These are phyloP conservation scores for Arxiozyma telluris DNA, from an alignment of 1,139 yeast genomes.

Conservation along the genomic window DNA sequence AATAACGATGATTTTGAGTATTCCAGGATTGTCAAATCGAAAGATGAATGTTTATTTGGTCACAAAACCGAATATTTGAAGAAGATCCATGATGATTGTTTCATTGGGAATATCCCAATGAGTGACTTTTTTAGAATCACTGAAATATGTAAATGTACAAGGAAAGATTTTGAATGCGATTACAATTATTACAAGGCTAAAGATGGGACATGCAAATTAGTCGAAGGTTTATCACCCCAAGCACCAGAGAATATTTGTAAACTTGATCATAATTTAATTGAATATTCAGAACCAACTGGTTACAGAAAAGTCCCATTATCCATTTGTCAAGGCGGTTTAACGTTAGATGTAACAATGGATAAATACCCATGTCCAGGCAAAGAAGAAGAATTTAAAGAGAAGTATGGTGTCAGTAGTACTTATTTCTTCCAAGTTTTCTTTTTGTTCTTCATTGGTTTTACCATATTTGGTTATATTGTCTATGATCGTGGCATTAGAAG, in stretches of 20 bases:
- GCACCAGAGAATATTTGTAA: conserved; percentile 60
- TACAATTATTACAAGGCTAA: conserved; percentile 60
- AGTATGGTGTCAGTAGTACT: conserved; percentile 40
- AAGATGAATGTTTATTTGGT: conserved; percentile 72
- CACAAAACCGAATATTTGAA: conserved; percentile 74
- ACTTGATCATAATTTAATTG: conserved; percentile 44
- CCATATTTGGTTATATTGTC: conserved; percentile 57
- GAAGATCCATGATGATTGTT: conserved; percentile 65
- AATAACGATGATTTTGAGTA: conserved; percentile 67
- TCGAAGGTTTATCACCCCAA: conserved; percentile 58
- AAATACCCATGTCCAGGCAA: conserved; percentile 78
- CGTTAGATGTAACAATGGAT: conserved; percentile 56
- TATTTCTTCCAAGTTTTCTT: conserved; percentile 26
- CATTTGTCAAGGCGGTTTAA: conserved; percentile 65
- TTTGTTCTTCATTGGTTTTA: conserved; percentile 47
- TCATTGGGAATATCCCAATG: conserved; percentile 65
- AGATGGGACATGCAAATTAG: conserved; percentile 83
- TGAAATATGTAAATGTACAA: conserved; percentile 72
- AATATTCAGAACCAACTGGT: conserved; percentile 74
- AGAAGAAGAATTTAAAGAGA: conserved; percentile 51
- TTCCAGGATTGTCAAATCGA: conserved; percentile 73
- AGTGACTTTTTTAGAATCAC: conserved; percentile 49
- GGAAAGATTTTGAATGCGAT: conserved; percentile 92
- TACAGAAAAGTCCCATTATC: conserved; percentile 67
- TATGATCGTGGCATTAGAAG: conserved; percentile 75